A percentile compares a stretch with the other conserved stretches of the same genome.
Evolutionary conservation across 495 filamentous ascomycete genomes (phyloP).

Genomic region (Xylaria sp.): DNA sequence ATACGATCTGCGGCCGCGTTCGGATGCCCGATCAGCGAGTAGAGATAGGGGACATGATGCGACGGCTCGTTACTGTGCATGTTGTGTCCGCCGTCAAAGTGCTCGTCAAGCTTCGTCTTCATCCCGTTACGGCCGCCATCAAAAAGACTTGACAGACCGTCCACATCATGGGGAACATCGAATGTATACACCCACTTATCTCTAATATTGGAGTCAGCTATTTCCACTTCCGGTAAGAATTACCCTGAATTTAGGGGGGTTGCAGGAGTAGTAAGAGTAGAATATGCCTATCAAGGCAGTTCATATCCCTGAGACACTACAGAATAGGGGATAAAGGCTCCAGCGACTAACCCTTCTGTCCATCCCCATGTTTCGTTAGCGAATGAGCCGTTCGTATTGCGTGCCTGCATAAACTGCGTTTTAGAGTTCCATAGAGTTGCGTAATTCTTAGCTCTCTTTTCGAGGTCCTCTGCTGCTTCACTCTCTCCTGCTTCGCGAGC

Average conservation of each 20-base stretch:
- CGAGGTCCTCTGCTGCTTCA: constrained; percentile 30
- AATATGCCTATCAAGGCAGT: too few relatives aligned
- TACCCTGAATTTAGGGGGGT: too few relatives aligned
- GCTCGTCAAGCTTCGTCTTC: constrained; percentile 41
- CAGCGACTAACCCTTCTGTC: too few relatives aligned
- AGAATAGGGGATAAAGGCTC: too few relatives aligned
- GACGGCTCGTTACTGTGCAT: constrained; percentile 47
- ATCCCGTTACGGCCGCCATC: constrained; percentile 34
- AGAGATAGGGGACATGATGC: constrained; percentile 44
- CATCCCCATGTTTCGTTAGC: constrained; percentile 41
- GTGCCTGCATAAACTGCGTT: constrained; percentile 43
- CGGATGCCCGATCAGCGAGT: constrained; percentile 40
- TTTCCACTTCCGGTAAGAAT: too few relatives aligned
- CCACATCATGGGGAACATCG: constrained; percentile 41
- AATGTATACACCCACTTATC: constrained; percentile 46
- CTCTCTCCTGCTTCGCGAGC: constrained; percentile 32
- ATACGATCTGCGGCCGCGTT: constrained; percentile 33
- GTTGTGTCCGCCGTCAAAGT: constrained; percentile 43
- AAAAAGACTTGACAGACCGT: constrained; percentile 37
- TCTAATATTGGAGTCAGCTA: too few relatives aligned
- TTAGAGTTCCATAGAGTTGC: constrained; percentile 39
- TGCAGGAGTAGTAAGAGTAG: too few relatives aligned
- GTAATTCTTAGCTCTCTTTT: constrained; percentile 38
- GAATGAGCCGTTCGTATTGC: constrained; percentile 42
- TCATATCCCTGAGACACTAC: too few relatives aligned